Evolutionary conservation across 2,329 filamentous ascomycete genomes (phyloP).

Genomic region (Metarhizium rileyi): DNA sequence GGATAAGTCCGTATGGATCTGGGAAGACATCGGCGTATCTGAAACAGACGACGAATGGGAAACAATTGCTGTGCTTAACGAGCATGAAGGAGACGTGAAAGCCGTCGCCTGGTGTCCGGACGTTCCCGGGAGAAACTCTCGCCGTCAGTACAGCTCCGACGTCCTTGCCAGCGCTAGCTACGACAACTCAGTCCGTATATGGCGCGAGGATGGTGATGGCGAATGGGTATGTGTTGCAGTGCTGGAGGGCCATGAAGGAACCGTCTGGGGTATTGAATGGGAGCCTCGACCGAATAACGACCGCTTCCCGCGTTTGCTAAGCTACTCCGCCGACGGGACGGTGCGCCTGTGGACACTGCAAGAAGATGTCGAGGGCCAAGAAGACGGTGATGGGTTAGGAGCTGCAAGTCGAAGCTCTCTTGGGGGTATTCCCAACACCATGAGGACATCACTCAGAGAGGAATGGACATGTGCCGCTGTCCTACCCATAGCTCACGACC

Average conservation of each 20-base stretch:
- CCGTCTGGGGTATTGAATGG: slow-evolving; percentile 83
- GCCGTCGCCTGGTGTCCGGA: slow-evolving; percentile 85
- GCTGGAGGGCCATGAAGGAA: slow-evolving; percentile 70
- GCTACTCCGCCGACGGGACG: slow-evolving; percentile 75
- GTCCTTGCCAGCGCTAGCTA: slow-evolving; percentile 87
- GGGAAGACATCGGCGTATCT: slow-evolving; percentile 72
- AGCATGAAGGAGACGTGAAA: slow-evolving; percentile 94
- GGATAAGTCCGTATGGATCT: slow-evolving; percentile 96
- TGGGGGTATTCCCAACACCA: slow-evolving; percentile 75
- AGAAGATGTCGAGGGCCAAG: slow-evolving; percentile 40
- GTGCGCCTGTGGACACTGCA: slow-evolving; percentile 70
- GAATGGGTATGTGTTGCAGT: slow-evolving; percentile 89
- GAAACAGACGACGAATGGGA: slow-evolving; percentile 92
- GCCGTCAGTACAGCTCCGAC: slow-evolving; percentile 48
- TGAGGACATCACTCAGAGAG: slow-evolving; percentile 69
- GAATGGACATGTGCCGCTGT: slow-evolving; percentile 70
- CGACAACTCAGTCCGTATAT: slow-evolving; percentile 82
- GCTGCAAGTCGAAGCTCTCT: slow-evolving; percentile 31
- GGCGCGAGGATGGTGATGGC: slow-evolving; percentile 76
- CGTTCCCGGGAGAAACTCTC: slow-evolving; percentile 36
- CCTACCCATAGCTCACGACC: slow-evolving; percentile 66
- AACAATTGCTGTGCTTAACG: slow-evolving; percentile 87
- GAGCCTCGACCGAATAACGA: slow-evolving; percentile 36
- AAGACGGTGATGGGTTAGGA: slow-evolving; percentile 17
- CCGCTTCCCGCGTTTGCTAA: slow-evolving; percentile 56